These are phyloP conservation scores for Fusarium hostae DNA, from an alignment of 2,329 filamentous ascomycete genomes.

Conservation along the genomic window DNA sequence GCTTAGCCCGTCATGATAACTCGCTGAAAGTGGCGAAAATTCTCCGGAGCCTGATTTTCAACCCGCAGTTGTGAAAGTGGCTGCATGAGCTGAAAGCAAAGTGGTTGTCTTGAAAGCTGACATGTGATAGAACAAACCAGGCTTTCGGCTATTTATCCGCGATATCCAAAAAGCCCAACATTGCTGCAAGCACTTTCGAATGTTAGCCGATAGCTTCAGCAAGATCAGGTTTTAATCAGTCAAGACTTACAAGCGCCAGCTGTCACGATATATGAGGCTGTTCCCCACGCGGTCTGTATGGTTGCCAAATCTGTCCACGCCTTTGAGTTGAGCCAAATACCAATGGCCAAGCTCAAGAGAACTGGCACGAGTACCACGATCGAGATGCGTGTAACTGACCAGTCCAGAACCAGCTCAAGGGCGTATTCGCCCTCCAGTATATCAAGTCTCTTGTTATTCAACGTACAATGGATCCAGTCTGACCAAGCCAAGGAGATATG, in stretches of 20 bases:
- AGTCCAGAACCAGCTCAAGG: background rate
- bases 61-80: rapidly evolving
- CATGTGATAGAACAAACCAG: background rate
- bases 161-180: background rate
- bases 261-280: background rate
- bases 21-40: rapidly evolving
- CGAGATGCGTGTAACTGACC: background rate
- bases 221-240: no score
- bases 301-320: background rate
- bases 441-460: background rate
- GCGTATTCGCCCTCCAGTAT: background rate
- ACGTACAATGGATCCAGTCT: background rate
- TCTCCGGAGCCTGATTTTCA: background rate
- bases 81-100: background rate
- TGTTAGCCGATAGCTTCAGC: background rate
- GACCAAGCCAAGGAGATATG: background rate
- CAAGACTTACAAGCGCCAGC: background rate
- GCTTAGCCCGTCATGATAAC: rapidly evolving
- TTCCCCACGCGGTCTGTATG: background rate
- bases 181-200: background rate
- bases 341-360: background rate
- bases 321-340: background rate
- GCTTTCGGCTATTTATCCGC: background rate
- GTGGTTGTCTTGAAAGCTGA: background rate
- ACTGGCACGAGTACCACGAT: background rate